These are phyloP conservation scores for Hygrophila difformis DNA, from an alignment of 257 asterid species.

Conservation along the genomic window DNA sequence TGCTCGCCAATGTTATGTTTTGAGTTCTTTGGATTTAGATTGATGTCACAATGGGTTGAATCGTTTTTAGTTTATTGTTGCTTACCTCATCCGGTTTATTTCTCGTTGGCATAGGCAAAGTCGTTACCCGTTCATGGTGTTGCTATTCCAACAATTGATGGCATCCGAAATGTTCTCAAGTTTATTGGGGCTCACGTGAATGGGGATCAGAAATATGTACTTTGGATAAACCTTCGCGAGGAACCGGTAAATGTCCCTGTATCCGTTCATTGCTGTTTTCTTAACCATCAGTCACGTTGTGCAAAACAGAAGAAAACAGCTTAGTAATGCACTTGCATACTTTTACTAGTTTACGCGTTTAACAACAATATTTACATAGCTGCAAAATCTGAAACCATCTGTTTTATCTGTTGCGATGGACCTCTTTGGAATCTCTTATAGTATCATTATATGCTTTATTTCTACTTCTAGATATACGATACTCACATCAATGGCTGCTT, in stretches of 20 bases:
- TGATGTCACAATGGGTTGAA: no score
- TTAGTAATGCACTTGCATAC: background rate
- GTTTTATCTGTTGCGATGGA: constrained; percentile 9
- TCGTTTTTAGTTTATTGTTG: background rate
- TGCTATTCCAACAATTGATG: constrained; percentile 92
- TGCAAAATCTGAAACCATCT: constrained; percentile 4
- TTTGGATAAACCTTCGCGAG: constrained; percentile 94
- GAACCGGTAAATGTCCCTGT: constrained; percentile 66
- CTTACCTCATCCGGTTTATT: constrained; percentile 6
- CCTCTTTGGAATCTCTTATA: constrained; percentile 14
- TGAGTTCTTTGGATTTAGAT: no score
- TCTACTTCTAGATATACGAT: no score
- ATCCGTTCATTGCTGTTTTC: constrained; percentile 3
- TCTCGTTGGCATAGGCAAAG: constrained; percentile 40
- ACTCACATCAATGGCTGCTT: no score
- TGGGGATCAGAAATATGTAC: constrained; percentile 57
- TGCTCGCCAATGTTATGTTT: no score
- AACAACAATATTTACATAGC: constrained; percentile 1
- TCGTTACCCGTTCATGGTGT: constrained; percentile 89
- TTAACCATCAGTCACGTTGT: background rate
- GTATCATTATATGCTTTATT: no score
- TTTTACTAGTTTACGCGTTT: constrained; percentile 5
- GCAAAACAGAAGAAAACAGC: no score
- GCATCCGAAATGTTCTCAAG: constrained; percentile 84
- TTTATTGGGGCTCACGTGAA: constrained; percentile 65